Base-by-base conservation (phyloP, 164 flowering plant genomes). In the Umbilicus rupestris region DNA sequence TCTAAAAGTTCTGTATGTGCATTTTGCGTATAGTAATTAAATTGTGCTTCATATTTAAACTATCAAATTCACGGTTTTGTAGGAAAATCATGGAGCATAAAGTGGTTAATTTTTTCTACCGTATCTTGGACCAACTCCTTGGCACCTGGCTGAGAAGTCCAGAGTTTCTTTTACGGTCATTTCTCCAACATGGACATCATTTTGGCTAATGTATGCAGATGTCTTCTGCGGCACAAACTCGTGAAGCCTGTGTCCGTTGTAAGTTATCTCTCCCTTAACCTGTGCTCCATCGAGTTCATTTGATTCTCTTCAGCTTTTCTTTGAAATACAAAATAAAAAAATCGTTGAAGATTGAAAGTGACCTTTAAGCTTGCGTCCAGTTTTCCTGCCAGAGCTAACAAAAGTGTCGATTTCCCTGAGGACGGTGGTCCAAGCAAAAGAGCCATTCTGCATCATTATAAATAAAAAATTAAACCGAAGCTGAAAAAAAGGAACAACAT, bases 161-260 rank as follows among this genome's bases (percentile, higher is more conserved):
- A 95, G 73, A 28, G 96, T 92, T 79, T 95, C 99, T 78, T 87
- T 90, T 0, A 95, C 99, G 1, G 99, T 95, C 90, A 95, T 83
- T 73, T 80, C 90, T 64, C 92, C 97, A 0, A 86, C 75, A 72
- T 95, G 97, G 67, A 92, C 90, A 74, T 95, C 97, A 69, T 85
- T 84, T 71, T 95, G 99, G 74, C 99, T 92, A 41, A 95, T 90
- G 77, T 90, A 95, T 8, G 97, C 94, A 0, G 97, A 86, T n/a
- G 97, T 89, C 72, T 88, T 92, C 65, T 74, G 83, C 0, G 97
- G 94, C 11, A 84, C 94, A 71, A 95, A 92, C 67, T 92, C 97
- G 7, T 87, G 62, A 0, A 95, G 76, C 67, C 65, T 69, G 58
- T 92, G 77, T 15, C 99, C 99, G 69, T 95, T 92, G 75, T 92